Evolutionary conservation across 164 flowering plant genomes (phyloP).

Genomic region (Amborella trichopoda): DNA sequence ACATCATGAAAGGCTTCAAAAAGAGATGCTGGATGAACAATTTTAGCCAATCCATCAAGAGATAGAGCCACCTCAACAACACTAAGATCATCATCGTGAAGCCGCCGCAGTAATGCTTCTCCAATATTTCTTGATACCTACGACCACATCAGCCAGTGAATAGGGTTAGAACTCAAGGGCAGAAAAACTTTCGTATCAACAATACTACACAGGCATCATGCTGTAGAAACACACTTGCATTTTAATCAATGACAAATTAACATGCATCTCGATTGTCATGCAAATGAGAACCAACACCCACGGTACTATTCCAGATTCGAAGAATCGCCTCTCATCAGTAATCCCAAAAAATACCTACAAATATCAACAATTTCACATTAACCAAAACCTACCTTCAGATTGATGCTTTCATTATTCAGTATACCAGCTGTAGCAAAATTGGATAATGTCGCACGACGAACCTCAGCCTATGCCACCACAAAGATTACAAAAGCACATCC

Average conservation of each 20-base stretch:
- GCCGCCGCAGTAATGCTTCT: slow-evolving; percentile 52
- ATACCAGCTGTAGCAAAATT: slow-evolving; percentile 31
- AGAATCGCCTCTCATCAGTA: not conserved
- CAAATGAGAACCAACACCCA: too few species aligned
- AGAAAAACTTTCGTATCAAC: too few species aligned
- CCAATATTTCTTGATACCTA: slow-evolving; percentile 45
- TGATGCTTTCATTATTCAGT: slow-evolving; percentile 20
- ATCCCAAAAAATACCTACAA: too few species aligned
- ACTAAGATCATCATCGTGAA: slow-evolving; percentile 68
- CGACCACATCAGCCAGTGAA: too few species aligned
- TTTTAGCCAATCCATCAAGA: slow-evolving; percentile 34
- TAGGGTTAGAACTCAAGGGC: too few species aligned
- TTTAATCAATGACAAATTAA: too few species aligned
- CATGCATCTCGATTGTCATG: too few species aligned
- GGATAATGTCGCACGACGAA: slow-evolving; percentile 50
- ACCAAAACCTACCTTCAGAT: slow-evolving; percentile 31
- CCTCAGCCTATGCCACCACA: slow-evolving; percentile 43
- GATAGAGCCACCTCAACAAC: slow-evolving; percentile 57
- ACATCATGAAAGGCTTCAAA: slow-evolving; percentile 35
- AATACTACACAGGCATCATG: too few species aligned
- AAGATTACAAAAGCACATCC: slow-evolving; percentile 1
- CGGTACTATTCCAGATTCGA: too few species aligned
- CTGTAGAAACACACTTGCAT: too few species aligned
- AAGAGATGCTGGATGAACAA: slow-evolving; percentile 26
- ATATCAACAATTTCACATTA: not conserved